Percentiles rank a stretch among this genome's conserved stretches.
These are phyloP conservation scores for Nitzschia inconspicua DNA, from an alignment of 108 stramenopile genomes.

Conservation along the genomic window DNA sequence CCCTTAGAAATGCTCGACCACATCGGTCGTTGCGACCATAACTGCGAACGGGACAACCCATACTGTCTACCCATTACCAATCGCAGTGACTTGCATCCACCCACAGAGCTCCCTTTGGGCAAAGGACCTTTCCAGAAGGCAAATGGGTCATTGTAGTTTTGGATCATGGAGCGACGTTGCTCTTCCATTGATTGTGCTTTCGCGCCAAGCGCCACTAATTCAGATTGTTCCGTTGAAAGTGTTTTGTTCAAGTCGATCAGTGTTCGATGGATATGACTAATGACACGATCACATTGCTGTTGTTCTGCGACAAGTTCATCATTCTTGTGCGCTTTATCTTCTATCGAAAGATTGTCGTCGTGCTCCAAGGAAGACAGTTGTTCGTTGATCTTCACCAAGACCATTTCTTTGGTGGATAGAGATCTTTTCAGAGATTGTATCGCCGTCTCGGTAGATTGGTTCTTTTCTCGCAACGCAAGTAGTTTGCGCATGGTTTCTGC, in stretches of 20 bases:
- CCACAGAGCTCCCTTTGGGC: background rate
- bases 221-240: background rate
- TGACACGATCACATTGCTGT: constrained; percentile 22
- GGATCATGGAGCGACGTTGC: constrained; percentile 3
- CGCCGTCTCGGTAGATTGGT: constrained; percentile 9
- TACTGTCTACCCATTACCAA: constrained; percentile 24
- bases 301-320: constrained; percentile 7
- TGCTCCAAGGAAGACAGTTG: background rate
- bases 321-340: constrained; percentile 1
- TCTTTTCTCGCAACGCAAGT: constrained; percentile 21
- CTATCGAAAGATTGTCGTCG: constrained; percentile 1
- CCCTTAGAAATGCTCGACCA: background rate
- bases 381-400: background rate
- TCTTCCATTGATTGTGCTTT: background rate
- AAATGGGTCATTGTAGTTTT: constrained; percentile 17
- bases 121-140: constrained; percentile 13
- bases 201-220: constrained; percentile 7
- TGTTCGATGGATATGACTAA: constrained; percentile 16
- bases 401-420: background rate
- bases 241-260: background rate
- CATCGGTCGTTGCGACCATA: background rate
- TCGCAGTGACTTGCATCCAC: constrained; percentile 22
- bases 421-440: constrained; percentile 19
- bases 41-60: constrained; percentile 18
- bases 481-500: constrained; percentile 14